Base-by-base conservation (phyloP, 108 stramenopile species). In the Skeletonema marinoi region DNA sequence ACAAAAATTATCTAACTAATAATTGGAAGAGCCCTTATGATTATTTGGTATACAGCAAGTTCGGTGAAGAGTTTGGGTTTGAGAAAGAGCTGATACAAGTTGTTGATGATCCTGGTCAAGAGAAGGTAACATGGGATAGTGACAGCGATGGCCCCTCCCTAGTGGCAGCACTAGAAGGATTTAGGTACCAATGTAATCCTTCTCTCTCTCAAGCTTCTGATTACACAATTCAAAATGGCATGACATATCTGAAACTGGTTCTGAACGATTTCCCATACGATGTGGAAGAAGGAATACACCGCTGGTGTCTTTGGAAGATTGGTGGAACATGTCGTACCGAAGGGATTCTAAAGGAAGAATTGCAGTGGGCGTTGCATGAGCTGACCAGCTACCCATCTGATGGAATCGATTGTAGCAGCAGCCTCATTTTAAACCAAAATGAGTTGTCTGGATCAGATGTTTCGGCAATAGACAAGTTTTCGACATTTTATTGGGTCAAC, bases 301-400 rank as follows among this genome's bases (percentile, higher is more conserved):
- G 92, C 66, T 90, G 84, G 76, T 85, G 91, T 65, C 62, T 94
- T 5, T 94, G 93, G 93, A 94, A 92, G 76, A 78, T 89, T 9
- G 88, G 85, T 41, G 89, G 87, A 12, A 19, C 44, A 17, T 65
- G 48, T 25, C 33, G 38, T 32, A 65, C 63, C 12, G 82, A 83
- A 51, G 68, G 76, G 10, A 83, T 77, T 46, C 19, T 73, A 0
- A 17, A 42, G 54, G 75, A 68, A 7, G 81, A 82, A 50, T 31
- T 77, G 41, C 61, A 51, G 31, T 83, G 75, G 82, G 82, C 82
- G 33, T 25, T 83, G 25, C 44, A 46, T 63, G 75, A 76, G 32
- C 65, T 76, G 38, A 39, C 66, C 56, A 63, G 42, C 17, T 68
- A 33, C 17, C 21, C 41, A 32, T 35, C 50, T 32, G 72, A 72